These are phyloP conservation scores for Vigna trinervia DNA, from an alignment of 306 rosid species.

Conservation along the genomic window DNA sequence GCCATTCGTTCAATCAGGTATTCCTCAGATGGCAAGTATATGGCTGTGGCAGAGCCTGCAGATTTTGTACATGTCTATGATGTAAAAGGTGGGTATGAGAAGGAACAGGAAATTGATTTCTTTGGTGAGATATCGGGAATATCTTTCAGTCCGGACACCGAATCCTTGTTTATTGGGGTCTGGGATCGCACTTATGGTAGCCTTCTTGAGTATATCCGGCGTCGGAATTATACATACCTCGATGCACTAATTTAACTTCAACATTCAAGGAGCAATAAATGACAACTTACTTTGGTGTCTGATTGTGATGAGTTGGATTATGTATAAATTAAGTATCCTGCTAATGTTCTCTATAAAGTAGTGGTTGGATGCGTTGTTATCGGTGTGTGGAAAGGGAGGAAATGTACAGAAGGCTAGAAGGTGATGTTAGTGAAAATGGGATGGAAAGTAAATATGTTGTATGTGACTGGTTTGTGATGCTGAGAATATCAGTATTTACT, in stretches of 20 bases:
- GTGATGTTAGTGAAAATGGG: conserved; percentile 27
- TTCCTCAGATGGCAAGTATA: conserved; percentile 69
- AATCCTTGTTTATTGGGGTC: conserved; percentile 77
- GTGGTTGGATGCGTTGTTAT: conserved; percentile 34
- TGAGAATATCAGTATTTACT: conserved; percentile 26
- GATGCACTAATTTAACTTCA: conserved; percentile 50
- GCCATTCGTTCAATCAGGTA: conserved; percentile 77
- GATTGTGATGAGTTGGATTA: conserved; percentile 44
- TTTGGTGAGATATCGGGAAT: conserved; percentile 87
- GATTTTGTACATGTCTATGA: conserved; percentile 85
- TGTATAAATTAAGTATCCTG: conserved; percentile 57
- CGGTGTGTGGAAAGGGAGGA: conserved; percentile 35
- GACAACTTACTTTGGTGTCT: conserved; percentile 42
- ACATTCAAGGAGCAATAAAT: conserved; percentile 31
- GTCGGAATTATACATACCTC: conserved; percentile 56
- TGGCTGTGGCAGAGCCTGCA: conserved; percentile 88
- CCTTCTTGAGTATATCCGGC: conserved; percentile 76
- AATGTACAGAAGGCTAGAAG: conserved; percentile 57
- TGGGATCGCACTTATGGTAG: conserved; percentile 91
- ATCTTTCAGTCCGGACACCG: conserved; percentile 89
- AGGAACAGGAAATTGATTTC: conserved; percentile 82
- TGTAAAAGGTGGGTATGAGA: conserved; percentile 66
- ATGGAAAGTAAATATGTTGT: neutral
- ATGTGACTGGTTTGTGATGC: conserved; percentile 38
- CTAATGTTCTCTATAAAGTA: conserved; percentile 34